Percentiles rank a stretch among this genome's conserved stretches.
phyloP scores from a whole-genome alignment of 31 red algal genomes.

The Endocladia muricata region DNA sequence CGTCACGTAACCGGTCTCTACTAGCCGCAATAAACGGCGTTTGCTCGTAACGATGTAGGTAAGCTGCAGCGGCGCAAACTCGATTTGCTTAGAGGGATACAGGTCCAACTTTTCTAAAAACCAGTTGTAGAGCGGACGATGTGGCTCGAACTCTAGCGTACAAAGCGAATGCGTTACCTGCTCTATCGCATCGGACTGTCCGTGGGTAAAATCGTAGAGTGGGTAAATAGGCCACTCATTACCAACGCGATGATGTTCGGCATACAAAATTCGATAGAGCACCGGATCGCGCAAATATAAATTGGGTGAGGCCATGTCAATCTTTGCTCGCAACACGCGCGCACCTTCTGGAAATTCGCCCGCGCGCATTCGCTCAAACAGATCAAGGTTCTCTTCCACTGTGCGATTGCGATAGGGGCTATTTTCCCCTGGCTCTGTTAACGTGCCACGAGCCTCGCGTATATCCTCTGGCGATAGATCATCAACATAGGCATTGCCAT shows the following conservation, averaged over 20 bases:
- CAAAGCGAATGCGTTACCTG: slow-evolving; percentile 52
- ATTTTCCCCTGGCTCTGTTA: too few relatives aligned
- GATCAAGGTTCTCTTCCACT: slow-evolving; percentile 27
- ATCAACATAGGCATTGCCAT: slow-evolving; percentile 57
- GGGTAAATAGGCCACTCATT: slow-evolving; percentile 35
- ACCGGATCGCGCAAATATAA: slow-evolving; percentile 43
- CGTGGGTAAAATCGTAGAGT: slow-evolving; percentile 53
- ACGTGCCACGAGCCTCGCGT: too few relatives aligned
- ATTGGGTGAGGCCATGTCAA: slow-evolving; percentile 56
- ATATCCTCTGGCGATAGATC: slow-evolving; percentile 17
- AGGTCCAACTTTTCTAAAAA: slow-evolving; percentile 20
- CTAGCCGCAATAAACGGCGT: slow-evolving; percentile 40
- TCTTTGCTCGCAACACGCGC: slow-evolving; percentile 47
- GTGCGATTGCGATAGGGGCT: slow-evolving; percentile 44
- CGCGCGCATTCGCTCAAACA: slow-evolving; percentile 30
- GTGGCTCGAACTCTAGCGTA: slow-evolving; percentile 48
- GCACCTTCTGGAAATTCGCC: slow-evolving; percentile 16
- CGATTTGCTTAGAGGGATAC: slow-evolving; percentile 20
- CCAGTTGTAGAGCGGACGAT: slow-evolving; percentile 41
- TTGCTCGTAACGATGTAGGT: slow-evolving; percentile 50
- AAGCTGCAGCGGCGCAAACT: slow-evolving; percentile 46
- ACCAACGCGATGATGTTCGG: slow-evolving; percentile 13
- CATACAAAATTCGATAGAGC: slow-evolving; percentile 32
- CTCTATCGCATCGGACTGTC: slow-evolving; percentile 44
- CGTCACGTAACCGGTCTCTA: slow-evolving; percentile 38